Base-by-base conservation (phyloP, 148 eudicot species). In the Rhododendron molle region DNA sequence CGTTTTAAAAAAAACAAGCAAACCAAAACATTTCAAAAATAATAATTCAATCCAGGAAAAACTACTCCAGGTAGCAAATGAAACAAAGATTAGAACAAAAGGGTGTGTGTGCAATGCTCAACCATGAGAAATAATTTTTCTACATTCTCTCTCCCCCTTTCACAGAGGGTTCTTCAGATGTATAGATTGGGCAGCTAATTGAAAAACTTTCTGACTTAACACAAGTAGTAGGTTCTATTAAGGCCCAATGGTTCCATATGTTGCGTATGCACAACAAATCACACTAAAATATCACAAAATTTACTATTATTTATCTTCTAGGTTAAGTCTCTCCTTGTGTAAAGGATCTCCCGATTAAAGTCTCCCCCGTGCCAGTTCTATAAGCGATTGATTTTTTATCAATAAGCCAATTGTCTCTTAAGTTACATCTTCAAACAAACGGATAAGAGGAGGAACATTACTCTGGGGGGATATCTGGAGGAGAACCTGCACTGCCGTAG, bases 401-500 rank as follows among this genome's bases (percentile, higher is more conserved):
- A 2, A 44, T 7, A 26, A 14, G 26, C 28, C 62, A 16, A 28
- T 30, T 71, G 13, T 46, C 16, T 71, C 47, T 34, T 52, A 74
- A 38, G 9, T 84, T 47, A 76, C 20, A 21, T 83, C 18, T 36
- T 40, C 82, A 81, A 58, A 81, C 54, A 43, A 84, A 56, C 14
- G 28, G 28, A 65, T 43, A 83, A 36, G 46, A 84, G 84, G 86
- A 78, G 73, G 73, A 60, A 32, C 54, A 88, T 62, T 96, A 96
- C 99, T 94, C 91, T 47, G 99, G 93, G 86, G 98, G 98, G 36
- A 97, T 92, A 83, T 97, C 99, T 71, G 99, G 99, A 50, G 95
- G 98, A 85, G 99, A 95, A 86, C 99, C 99, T 2, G 95, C 94
- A 90, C 93, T 92, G 32, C 99, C 98, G 90, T 97, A 97, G n/a